Evolutionary conservation across 2,329 filamentous ascomycete genomes (phyloP).

Genomic region (Ramularia collo-cygni): DNA sequence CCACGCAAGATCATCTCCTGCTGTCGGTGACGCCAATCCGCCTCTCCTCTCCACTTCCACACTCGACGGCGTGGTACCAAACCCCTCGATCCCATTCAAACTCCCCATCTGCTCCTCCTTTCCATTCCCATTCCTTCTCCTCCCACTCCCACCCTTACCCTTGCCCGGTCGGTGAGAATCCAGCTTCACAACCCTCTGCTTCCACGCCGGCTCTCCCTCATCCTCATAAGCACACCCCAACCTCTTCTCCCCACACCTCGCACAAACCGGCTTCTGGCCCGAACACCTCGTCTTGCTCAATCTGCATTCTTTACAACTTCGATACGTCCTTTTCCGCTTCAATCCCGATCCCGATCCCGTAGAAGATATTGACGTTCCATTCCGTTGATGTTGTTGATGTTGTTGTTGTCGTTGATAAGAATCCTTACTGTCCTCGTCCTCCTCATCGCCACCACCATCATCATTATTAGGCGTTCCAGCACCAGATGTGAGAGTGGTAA

Average conservation of each 20-base stretch:
- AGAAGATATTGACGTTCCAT: constrained; percentile 3
- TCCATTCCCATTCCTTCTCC: not conserved
- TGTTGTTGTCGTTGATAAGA: constrained; percentile 2
- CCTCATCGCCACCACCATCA: no score
- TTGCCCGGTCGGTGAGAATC: not conserved
- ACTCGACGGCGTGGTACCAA: no score
- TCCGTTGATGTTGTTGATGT: constrained; percentile 2
- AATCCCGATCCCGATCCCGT: constrained; percentile 9
- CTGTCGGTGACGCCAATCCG: no score
- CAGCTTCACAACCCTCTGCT: constrained; percentile 11
- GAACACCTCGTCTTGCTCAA: constrained; percentile 20
- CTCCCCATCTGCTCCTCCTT: constrained; percentile 3
- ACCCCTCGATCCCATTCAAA: constrained; percentile 8
- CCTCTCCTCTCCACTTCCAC: no score
- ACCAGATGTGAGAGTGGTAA: no score
- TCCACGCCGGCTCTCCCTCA: constrained; percentile 20
- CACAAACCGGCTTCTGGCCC: constrained; percentile 18
- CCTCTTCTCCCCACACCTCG: constrained; percentile 16
- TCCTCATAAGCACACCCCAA: constrained; percentile 19
- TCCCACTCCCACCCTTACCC: not conserved
- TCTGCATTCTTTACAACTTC: constrained; percentile 18
- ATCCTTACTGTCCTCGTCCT: not conserved
- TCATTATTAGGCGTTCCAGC: constrained; percentile 1
- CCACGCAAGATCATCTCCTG: constrained; percentile 14
- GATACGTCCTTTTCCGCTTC: constrained; percentile 20